These are phyloP conservation scores for Umbelopsis ramanniana DNA, from an alignment of 192 early-diverging fungal species.

Conservation along the genomic window DNA sequence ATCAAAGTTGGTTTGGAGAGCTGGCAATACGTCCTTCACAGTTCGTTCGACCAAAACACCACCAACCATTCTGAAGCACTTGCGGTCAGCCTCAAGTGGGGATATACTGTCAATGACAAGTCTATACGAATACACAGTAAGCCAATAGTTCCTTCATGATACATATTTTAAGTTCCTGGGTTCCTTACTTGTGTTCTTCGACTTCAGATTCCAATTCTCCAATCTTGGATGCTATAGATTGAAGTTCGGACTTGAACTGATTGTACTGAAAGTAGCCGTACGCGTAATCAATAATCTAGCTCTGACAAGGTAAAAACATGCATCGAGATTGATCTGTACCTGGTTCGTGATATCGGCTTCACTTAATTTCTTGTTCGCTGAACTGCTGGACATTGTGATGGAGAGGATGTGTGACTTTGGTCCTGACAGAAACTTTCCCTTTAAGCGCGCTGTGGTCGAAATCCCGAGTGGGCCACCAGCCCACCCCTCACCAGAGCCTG, in stretches of 20 bases:
- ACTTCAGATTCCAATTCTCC: slow-evolving; percentile 92
- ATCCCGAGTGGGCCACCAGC: no score
- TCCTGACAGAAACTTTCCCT: slow-evolving; percentile 1
- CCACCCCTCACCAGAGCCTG: no score
- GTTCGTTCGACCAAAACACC: slow-evolving; percentile 95
- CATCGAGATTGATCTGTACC: background rate
- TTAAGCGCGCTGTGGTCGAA: no score
- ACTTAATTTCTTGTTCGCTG: slow-evolving; percentile 7
- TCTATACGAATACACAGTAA: slow-evolving; percentile 37
- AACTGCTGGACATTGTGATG: background rate
- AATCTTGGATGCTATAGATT: slow-evolving; percentile 85
- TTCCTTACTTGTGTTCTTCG: slow-evolving; percentile 87
- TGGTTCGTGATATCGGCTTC: slow-evolving; percentile 12
- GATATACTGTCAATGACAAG: slow-evolving; percentile 94
- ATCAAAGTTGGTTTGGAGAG: slow-evolving; percentile 82
- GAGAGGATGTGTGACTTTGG: background rate
- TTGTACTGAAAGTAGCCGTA: slow-evolving; percentile 45
- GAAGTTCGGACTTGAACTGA: slow-evolving; percentile 81
- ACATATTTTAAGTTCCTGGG: background rate
- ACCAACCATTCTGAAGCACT: slow-evolving; percentile 92
- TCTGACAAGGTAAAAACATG: no score
- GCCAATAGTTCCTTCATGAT: background rate
- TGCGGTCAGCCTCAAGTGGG: slow-evolving; percentile 79
- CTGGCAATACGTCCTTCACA: slow-evolving; percentile 89
- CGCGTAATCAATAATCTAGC: background rate